A percentile compares a stretch with the other conserved stretches of the same genome.
These are phyloP conservation scores for Raphidocelis subcapitata DNA, from an alignment of 139 green algal genomes.

Conservation along the genomic window DNA sequence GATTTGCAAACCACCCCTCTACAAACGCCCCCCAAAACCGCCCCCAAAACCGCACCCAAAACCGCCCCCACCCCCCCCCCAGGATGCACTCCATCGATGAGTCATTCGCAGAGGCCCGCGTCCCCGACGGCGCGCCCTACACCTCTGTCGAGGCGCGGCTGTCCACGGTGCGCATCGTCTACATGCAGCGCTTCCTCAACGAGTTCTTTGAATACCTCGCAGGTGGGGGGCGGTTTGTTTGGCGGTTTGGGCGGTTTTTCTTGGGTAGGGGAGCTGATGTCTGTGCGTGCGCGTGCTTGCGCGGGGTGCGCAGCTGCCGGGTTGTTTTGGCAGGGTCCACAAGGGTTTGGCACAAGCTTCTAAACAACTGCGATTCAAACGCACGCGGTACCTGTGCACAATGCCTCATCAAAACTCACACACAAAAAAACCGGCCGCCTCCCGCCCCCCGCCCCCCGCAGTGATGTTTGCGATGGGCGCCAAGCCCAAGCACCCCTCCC, in stretches of 20 bases:
- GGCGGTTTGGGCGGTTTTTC: no score
- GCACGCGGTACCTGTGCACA: no score
- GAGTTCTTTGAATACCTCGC: constrained; percentile 60
- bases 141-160: constrained; percentile 68
- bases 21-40: no score
- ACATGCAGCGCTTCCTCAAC: constrained; percentile 85
- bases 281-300: neutral
- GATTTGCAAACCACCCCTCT: no score
- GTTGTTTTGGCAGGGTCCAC: no score
- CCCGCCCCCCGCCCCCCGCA: no score
- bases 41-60: no score
- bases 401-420: no score
- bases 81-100: constrained; percentile 47
- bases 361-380: no score
- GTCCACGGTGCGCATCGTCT: constrained; percentile 78
- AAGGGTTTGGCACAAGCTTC: no score
- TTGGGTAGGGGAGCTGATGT: neutral
- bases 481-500: neutral
- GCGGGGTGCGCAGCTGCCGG: no score
- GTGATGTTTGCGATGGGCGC: constrained; percentile 52
- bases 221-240: constrained; percentile 22
- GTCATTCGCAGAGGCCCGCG: constrained; percentile 28
- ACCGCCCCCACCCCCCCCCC: neutral
- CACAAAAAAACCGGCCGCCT: no score
- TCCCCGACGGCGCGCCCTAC: constrained; percentile 62